Percentiles rank a stretch among this genome's conserved stretches.
Evolutionary conservation across 306 rosid genomes (phyloP).

Genomic region (Elaeagnus macrophylla): DNA sequence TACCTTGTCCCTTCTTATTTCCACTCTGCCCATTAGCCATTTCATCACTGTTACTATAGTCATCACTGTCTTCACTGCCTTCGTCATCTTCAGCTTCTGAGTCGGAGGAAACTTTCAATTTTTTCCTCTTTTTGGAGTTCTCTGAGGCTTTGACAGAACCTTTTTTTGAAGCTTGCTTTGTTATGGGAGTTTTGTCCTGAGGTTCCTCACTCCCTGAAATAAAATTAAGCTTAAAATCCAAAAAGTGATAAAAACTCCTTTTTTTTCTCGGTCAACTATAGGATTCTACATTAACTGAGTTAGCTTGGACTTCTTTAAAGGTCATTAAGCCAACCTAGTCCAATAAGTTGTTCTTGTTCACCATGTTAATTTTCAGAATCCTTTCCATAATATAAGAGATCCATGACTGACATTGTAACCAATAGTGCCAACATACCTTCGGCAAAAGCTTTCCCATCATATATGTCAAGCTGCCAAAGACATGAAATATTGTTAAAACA

Average conservation of each 20-base stretch:
- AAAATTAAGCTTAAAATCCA: conserved; percentile 8
- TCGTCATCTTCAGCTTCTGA: conserved; percentile 42
- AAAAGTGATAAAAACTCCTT: conserved; percentile 12
- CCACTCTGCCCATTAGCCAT: conserved; percentile 44
- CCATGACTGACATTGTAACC: conserved; percentile 6
- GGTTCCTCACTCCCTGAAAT: conserved; percentile 44
- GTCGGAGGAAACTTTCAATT: conserved; percentile 51
- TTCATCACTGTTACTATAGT: conserved; percentile 44
- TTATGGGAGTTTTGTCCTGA: conserved; percentile 19
- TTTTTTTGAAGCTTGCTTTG: conserved; percentile 54
- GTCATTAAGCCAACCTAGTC: not conserved
- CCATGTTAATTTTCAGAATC: not conserved
- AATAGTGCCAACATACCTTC: conserved; percentile 47
- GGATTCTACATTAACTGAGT: not conserved
- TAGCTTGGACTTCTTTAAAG: not conserved
- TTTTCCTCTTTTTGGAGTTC: conserved; percentile 69
- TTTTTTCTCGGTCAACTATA: not conserved
- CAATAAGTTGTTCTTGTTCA: not conserved
- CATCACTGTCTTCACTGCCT: conserved; percentile 23
- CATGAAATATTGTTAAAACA: conserved; percentile 4
- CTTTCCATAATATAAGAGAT: not conserved
- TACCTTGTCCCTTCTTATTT: conserved; percentile 32
- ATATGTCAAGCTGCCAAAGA: conserved; percentile 65
- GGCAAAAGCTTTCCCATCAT: conserved; percentile 66
- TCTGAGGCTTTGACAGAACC: conserved; percentile 49